Conservation (phyloP, 768 basidiomycete genomes). For the Suillus hirtellus region DNA sequence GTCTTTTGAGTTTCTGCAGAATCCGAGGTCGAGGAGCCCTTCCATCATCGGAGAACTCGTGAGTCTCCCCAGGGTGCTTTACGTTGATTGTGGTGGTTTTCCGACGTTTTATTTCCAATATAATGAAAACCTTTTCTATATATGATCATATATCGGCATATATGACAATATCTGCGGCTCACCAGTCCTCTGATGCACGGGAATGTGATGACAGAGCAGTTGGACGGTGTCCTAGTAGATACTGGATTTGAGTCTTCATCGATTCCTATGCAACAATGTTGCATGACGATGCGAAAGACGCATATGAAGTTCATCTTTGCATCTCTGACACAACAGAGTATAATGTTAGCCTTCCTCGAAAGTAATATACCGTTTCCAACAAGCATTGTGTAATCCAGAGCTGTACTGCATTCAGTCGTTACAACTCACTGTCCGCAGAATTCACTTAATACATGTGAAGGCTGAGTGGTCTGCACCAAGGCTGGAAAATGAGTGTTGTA, state of each 20-base stretch:
- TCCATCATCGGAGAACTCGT: slow-evolving; percentile 23
- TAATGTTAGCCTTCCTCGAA: slow-evolving; percentile 73
- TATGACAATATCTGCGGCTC: too few species aligned
- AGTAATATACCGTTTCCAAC: slow-evolving; percentile 92
- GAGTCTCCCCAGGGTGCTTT: too few species aligned
- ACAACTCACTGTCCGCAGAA: slow-evolving; percentile 52
- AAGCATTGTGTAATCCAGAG: slow-evolving; percentile 67
- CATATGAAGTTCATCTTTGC: slow-evolving; percentile 61
- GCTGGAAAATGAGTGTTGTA: too few species aligned
- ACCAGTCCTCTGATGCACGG: slow-evolving; percentile 41
- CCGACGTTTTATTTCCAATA: too few species aligned
- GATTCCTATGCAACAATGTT: slow-evolving; percentile 28
- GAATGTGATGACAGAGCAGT: slow-evolving; percentile 67
- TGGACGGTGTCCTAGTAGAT: too few species aligned
- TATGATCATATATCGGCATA: too few species aligned
- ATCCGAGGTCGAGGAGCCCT: slow-evolving; percentile 80
- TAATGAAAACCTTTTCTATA: too few species aligned
- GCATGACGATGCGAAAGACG: not conserved
- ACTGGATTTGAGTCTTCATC: too few species aligned
- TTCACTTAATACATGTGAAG: too few species aligned
- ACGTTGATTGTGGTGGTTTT: too few species aligned
- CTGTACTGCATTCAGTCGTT: not conserved
- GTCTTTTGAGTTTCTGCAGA: slow-evolving; percentile 69
- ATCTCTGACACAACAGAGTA: slow-evolving; percentile 87
- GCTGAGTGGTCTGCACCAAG: too few species aligned